Percentiles rank a stretch among this genome's conserved stretches.
Evolutionary conservation across 257 asterid genomes (phyloP).

Genomic region (Solanum habrochaites): DNA sequence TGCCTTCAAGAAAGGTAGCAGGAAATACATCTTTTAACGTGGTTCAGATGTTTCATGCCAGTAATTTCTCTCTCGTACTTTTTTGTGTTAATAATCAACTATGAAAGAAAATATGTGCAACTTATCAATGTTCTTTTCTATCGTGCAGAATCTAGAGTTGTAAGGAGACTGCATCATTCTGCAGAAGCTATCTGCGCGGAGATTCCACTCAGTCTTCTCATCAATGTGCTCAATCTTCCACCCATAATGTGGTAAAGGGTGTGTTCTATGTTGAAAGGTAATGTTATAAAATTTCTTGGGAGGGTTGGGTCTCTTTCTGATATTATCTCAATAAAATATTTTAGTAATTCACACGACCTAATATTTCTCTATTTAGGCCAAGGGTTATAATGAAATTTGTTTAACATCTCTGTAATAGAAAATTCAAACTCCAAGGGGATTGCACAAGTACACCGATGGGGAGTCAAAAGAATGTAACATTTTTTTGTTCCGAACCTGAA

Average conservation of each 20-base stretch:
- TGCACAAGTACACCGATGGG: too few relatives aligned
- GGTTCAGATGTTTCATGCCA: background rate
- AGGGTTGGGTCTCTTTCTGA: background rate
- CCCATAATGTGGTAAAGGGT: slow-evolving; percentile 12
- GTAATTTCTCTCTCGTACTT: background rate
- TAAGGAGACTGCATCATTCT: slow-evolving; percentile 4
- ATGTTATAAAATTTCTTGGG: background rate
- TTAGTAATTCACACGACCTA: background rate
- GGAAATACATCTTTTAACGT: slow-evolving; percentile 7
- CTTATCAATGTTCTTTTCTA: background rate
- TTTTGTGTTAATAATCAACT: background rate
- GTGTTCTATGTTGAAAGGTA: slow-evolving; percentile 25
- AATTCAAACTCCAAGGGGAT: too few relatives aligned
- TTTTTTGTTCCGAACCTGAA: too few relatives aligned
- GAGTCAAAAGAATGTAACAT: too few relatives aligned
- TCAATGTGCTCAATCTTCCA: slow-evolving; percentile 15
- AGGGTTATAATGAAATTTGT: too few relatives aligned
- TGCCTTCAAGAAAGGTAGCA: slow-evolving; percentile 12
- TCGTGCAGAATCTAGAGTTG: slow-evolving; percentile 27
- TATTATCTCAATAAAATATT: background rate
- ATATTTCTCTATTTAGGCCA: too few relatives aligned
- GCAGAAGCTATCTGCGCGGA: background rate
- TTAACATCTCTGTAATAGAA: too few relatives aligned
- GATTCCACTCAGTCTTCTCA: slow-evolving; percentile 12
- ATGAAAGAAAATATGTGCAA: slow-evolving; percentile 25